Evolutionary conservation across 257 asterid species (phyloP).

Genomic region (Anisodus acutangulus): DNA sequence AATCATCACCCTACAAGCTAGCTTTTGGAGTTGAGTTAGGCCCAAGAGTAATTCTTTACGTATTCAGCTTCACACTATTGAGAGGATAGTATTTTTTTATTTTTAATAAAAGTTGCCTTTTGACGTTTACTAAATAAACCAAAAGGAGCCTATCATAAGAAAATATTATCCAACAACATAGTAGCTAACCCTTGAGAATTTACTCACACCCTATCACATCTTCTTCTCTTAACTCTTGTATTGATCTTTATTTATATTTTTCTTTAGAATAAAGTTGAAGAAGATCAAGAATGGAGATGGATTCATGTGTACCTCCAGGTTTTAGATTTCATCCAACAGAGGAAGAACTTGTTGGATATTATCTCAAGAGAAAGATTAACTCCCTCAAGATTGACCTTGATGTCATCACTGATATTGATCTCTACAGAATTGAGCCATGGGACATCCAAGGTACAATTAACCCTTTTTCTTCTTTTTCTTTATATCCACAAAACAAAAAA

Average conservation of each 20-base stretch:
- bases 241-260: neutral
- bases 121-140: neutral
- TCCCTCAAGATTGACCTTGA: conserved; percentile 72
- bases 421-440: conserved; percentile 96
- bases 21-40: no score
- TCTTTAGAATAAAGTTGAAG: conserved; percentile 2
- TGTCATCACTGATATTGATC: conserved; percentile 82
- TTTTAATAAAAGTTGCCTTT: conserved; percentile 29
- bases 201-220: neutral
- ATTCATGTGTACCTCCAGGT: conserved; percentile 87
- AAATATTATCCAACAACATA: neutral
- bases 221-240: neutral
- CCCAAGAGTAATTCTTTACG: no score
- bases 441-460: conserved; percentile 71
- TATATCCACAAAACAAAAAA: no score
- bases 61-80: neutral
- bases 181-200: neutral
- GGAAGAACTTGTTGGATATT: conserved; percentile 92
- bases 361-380: conserved; percentile 74
- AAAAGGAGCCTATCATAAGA: neutral
- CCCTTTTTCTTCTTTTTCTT: neutral
- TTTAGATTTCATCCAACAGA: conserved; percentile 95
- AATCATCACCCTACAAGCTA: no score
- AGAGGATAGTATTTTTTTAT: conserved; percentile 30
- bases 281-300: conserved; percentile 57